phyloP scores from a whole-genome alignment of 2,329 filamentous ascomycete species.

The Calonectria naviculata region DNA sequence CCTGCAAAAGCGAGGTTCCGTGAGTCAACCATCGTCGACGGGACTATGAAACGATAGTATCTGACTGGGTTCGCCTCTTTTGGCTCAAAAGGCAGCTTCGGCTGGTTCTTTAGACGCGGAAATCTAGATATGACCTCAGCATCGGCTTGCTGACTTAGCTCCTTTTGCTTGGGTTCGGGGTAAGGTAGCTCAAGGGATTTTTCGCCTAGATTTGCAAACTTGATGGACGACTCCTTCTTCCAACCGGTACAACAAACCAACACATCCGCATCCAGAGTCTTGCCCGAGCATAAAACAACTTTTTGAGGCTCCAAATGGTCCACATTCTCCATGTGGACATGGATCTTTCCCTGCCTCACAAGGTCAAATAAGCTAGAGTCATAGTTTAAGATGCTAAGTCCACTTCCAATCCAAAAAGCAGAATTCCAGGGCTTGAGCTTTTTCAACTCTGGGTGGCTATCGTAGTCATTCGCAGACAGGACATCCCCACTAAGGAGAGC shows the following conservation, averaged over 20 bases:
- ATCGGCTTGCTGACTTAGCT: slow-evolving; percentile 27
- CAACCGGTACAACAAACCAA: slow-evolving; percentile 66
- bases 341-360: slow-evolving; percentile 58
- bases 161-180: slow-evolving; percentile 5
- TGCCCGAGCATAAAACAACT: slow-evolving; percentile 56
- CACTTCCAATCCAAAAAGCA: slow-evolving; percentile 60
- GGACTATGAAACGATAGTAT: slow-evolving; percentile 43
- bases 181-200: slow-evolving; percentile 30
- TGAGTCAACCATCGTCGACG: slow-evolving; percentile 22
- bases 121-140: slow-evolving; percentile 29
- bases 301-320: slow-evolving; percentile 49
- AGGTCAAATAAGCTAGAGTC: slow-evolving; percentile 61
- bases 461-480: slow-evolving; percentile 56
- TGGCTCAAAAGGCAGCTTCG: slow-evolving; percentile 30
- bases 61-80: slow-evolving; percentile 34
- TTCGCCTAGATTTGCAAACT: slow-evolving; percentile 45
- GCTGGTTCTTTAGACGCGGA: slow-evolving; percentile 35
- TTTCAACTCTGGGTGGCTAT: slow-evolving; percentile 50
- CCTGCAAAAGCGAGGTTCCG: slow-evolving; percentile 48
- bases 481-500: slow-evolving; percentile 58
- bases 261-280: slow-evolving; percentile 53
- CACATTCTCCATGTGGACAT: slow-evolving; percentile 60
- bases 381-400: slow-evolving; percentile 66
- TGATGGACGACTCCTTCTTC: slow-evolving; percentile 56
- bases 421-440: slow-evolving; percentile 55